Evolutionary conservation across 176 grass and related monocot genomes (phyloP).

Genomic region (Themeda triandra): DNA sequence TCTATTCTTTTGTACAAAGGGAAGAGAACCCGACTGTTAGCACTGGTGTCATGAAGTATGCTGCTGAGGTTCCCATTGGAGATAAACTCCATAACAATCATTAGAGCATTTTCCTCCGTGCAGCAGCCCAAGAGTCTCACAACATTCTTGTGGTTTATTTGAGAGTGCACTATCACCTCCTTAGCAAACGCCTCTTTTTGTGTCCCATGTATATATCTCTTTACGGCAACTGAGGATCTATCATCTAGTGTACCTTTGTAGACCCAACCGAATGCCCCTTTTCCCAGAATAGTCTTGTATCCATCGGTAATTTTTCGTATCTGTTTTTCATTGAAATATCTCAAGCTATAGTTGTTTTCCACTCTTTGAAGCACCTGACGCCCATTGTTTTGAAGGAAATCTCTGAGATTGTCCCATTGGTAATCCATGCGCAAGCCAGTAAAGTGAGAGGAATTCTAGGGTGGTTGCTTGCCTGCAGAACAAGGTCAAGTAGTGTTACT

Average conservation of each 20-base stretch:
- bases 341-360: background rate
- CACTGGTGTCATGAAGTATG: background rate
- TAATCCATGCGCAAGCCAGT: background rate
- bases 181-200: background rate
- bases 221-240: background rate
- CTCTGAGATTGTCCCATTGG: background rate
- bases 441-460: background rate
- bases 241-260: background rate
- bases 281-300: background rate
- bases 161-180: too few relatives aligned
- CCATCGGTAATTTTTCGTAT: background rate
- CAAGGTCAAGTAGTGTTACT: background rate
- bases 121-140: background rate
- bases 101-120: background rate
- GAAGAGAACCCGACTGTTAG: background rate
- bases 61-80: background rate
- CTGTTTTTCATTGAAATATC: background rate
- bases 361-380: background rate
- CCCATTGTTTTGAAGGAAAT: background rate
- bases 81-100: background rate
- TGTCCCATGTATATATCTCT: too few relatives aligned
- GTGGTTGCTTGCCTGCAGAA: background rate
- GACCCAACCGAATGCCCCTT: background rate
- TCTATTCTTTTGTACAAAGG: background rate
- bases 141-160: constrained; percentile 5